Evolutionary conservation across 164 flowering plant species (phyloP), one percentile per base, ranked within the genome.

Genomic region (Dillenia turbinata): DNA sequence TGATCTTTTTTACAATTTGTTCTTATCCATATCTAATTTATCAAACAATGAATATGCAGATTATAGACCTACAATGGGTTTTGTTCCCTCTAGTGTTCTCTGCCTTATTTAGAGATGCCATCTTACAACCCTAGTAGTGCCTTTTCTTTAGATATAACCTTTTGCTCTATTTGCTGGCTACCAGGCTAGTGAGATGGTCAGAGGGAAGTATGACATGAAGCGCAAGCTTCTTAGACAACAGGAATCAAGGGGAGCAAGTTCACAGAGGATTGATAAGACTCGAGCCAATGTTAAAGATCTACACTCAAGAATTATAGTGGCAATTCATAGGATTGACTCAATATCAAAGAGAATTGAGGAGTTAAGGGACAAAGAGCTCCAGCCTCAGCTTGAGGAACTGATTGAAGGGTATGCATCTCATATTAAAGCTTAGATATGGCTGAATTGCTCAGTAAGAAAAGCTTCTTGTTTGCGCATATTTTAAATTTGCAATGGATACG

Each of bases 361-460:
- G 55, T 58, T 93, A 59, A 72, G 98, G 66, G 98, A 93, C 75
- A 79, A 70, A 64, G 98, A 93, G 83, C 94, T 93, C 59, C 96
- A 90, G 78, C 97, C 97, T 26, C 98, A 93, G 68, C 94, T 93
- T 26, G 97, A 90, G 74, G 98, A 93, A 68, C 72, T 93, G 65
- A 88, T 93, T 70, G 82, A 80, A 70, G 96, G 97, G 98, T 93
- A 84, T 52, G 86, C 58, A 47, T 43, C 53, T 54, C 12, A 44
- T 45, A 33, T 33, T 33, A 33, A 33, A 33, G 40, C 40, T 33
- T 33, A 33, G 40, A 33, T 33, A 5, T 33, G 40, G 40, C 40
- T 4, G 40, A 33, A 33, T 33, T 33, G 0, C 7, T 33, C 40
- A 33, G 22, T 19, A 19, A 19, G 40, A 33, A 33, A 33, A 33